Base-by-base conservation (phyloP, 805 yeast species). In the Pichia ethanolica region DNA sequence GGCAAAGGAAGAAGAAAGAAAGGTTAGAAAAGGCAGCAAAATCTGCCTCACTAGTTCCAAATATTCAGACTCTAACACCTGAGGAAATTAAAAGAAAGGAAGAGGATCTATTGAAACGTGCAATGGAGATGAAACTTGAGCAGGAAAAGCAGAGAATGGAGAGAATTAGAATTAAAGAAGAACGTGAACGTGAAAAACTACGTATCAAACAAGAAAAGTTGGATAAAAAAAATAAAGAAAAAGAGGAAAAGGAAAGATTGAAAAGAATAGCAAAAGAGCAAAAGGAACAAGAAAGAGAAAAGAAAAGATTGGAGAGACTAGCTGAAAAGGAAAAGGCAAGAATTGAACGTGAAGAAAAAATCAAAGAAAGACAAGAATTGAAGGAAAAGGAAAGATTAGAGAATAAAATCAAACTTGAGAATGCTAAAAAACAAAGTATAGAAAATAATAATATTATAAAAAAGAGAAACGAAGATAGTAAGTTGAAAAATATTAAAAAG, bases 261-360 rank as follows among this genome's bases (percentile, higher is more conserved):
- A 59, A 59, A 42, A 46, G 54, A 25, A 28, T 50, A n/a, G 53
- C 55, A 36, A 56, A 51, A 41, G 60, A 60, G 39, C 56, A 59
- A 47, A 56, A 53, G 38, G 61, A 56, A 47, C 56, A 46, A 41
- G 60, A 58, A 40, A 63, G 51, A 34, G 62, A 59, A 42, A 43
- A 52, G 42, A 63, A 57, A 34, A 55, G 53, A 30, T 47, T 53
- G 28, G 57, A 53, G 44, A 59, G 50, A 38, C 54, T 55, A 14
- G 53, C 52, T 8, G 63, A 59, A 39, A 62, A 55, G 39, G 64
- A 59, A 44, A 55, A 52, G 26, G 57, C 48, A 27, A 53, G 49
- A 46, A 33, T 48, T 25, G 60, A 54, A 45, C 59, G 56, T 30
- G 60, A 35, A 46, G 60, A 45, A 56, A 56, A 44, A 46, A 54